Conservation (phyloP, 2,329 filamentous ascomycete genomes). For the Neurospora crassa region DNA sequence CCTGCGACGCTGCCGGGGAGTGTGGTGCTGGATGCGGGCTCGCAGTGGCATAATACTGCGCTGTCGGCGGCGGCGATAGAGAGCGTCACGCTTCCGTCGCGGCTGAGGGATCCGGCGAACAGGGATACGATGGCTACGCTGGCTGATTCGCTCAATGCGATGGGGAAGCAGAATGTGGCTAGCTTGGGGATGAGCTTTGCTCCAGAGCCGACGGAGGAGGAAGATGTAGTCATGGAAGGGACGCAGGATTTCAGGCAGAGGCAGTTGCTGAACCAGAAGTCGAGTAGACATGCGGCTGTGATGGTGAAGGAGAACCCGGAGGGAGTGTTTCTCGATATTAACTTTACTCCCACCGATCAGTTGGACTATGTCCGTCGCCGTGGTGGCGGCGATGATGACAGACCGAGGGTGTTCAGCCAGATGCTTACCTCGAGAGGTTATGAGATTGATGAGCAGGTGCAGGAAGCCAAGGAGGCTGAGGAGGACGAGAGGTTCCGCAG, state of each 20-base stretch:
- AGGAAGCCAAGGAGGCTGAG: constrained; percentile 19
- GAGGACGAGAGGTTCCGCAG: constrained; percentile 16
- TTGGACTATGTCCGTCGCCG: constrained; percentile 16
- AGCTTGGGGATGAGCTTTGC: constrained; percentile 60
- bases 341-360: constrained; percentile 31
- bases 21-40: constrained; percentile 45
- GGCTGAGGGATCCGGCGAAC: constrained; percentile 44
- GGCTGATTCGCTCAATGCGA: constrained; percentile 58
- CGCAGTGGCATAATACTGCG: constrained; percentile 72
- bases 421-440: constrained; percentile 25
- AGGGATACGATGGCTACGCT: constrained; percentile 50
- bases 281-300: constrained; percentile 2
- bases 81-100: constrained; percentile 65
- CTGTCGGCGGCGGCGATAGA: constrained; percentile 70
- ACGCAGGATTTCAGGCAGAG: constrained; percentile 10
- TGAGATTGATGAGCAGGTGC: constrained; percentile 18
- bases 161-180: constrained; percentile 72
- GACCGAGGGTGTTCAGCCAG: constrained; percentile 34
- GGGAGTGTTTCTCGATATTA: constrained; percentile 27
- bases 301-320: constrained; percentile 20
- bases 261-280: constrained; percentile 19
- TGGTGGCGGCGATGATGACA: constrained; percentile 12
- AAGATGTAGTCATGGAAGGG: constrained; percentile 16
- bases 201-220: constrained; percentile 20
- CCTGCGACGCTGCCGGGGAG: constrained; percentile 42